A percentile compares a stretch with the other conserved stretches of the same genome.
Conservation (phyloP, 495 filamentous ascomycete genomes). For the Aspergillus hancockii region DNA sequence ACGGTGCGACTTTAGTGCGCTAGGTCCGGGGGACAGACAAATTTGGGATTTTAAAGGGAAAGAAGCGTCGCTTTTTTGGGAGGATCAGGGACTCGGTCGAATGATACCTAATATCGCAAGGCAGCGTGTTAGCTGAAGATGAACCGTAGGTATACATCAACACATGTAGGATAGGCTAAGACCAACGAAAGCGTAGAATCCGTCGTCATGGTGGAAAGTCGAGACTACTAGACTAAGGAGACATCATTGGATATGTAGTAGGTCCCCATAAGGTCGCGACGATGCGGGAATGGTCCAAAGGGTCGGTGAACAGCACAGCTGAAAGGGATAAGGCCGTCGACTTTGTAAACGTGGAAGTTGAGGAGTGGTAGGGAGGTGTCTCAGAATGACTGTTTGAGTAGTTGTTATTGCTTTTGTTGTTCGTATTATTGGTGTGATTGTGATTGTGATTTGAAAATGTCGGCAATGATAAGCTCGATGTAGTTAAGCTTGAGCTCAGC, state of each 20-base stretch:
- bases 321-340: constrained; percentile 5
- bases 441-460: neutral
- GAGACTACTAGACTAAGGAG: constrained; percentile 30
- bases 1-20: constrained; percentile 3
- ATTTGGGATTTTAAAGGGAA: constrained; percentile 71
- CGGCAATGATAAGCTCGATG: neutral
- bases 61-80: constrained; percentile 69
- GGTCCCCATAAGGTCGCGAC: constrained; percentile 8
- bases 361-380: neutral
- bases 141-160: constrained; percentile 1
- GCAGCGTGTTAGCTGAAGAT: constrained; percentile 16
- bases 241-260: constrained; percentile 35
- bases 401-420: too few relatives aligned
- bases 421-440: too few relatives aligned
- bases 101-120: constrained; percentile 44
- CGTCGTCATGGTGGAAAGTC: constrained; percentile 44
- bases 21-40: constrained; percentile 52
- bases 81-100: constrained; percentile 62
- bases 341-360: neutral
- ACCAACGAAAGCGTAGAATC: constrained; percentile 43
- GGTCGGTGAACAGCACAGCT: constrained; percentile 8
- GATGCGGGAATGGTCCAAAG: constrained; percentile 14
- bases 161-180: constrained; percentile 10
- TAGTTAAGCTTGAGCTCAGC: constrained; percentile 4
- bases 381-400: neutral